These are phyloP conservation scores for Erigeron philadelphicus DNA, from an alignment of 140 eudicot species.

Conservation along the genomic window DNA sequence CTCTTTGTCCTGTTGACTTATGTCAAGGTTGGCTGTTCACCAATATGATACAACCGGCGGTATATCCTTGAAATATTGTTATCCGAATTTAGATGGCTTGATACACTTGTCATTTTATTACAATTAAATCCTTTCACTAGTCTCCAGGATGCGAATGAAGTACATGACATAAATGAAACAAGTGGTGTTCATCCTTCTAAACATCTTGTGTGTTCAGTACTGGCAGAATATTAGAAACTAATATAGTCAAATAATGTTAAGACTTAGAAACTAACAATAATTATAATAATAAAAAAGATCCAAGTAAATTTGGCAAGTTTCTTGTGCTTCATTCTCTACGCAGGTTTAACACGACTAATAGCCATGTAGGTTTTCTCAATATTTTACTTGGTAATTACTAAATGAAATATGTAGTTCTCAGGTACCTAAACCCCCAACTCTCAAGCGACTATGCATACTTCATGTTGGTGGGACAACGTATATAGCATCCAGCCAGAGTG, in stretches of 20 bases:
- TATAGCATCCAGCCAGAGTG: too few species aligned
- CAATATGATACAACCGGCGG: not conserved
- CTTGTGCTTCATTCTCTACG: not conserved
- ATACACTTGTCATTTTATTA: not conserved
- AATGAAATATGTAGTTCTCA: not conserved
- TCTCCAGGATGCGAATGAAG: not conserved
- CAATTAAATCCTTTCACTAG: not conserved
- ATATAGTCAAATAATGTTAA: not conserved
- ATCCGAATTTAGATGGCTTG: not conserved
- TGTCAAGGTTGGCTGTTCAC: not conserved
- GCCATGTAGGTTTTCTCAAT: not conserved
- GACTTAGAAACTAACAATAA: too few species aligned
- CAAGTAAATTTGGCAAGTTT: too few species aligned
- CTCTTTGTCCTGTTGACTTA: not conserved
- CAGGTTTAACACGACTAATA: not conserved
- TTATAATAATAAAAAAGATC: too few species aligned
- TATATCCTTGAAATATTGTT: not conserved
- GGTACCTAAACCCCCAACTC: not conserved
- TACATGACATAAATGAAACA: not conserved
- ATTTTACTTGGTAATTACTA: not conserved
- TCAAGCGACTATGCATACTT: not conserved
- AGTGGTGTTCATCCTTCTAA: not conserved
- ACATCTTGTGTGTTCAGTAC: not conserved
- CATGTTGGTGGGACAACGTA: not conserved
- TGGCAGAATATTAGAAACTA: not conserved